Evolutionary conservation across 768 basidiomycete genomes (phyloP).

Genomic region (Boletellus emodensis): DNA sequence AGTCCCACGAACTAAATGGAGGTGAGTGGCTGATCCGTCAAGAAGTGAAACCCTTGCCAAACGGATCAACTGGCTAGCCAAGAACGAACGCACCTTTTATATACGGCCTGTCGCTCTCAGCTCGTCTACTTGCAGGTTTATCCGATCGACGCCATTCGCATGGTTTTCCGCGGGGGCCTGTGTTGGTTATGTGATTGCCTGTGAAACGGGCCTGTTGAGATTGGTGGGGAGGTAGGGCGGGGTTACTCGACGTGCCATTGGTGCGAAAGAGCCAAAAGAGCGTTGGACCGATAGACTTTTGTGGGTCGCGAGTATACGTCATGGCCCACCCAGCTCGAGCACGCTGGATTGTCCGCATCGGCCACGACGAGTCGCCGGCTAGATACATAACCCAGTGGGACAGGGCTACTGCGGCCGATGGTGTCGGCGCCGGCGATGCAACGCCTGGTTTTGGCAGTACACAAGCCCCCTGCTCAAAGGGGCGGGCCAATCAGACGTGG

Average conservation of each 20-base stretch:
- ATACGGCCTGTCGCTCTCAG: neutral
- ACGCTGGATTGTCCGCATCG: no score
- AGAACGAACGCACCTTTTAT: neutral
- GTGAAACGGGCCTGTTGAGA: neutral
- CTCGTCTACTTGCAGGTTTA: no score
- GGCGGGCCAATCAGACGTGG: no score
- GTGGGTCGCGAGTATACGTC: slow-evolving; percentile 6
- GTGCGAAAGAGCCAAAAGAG: neutral
- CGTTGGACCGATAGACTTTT: slow-evolving; percentile 5
- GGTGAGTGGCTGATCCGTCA: neutral
- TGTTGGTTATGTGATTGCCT: slow-evolving; percentile 9
- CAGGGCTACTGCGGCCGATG: slow-evolving; percentile 11
- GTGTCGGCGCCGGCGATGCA: slow-evolving; percentile 7
- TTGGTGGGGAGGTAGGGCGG: slow-evolving; percentile 9
- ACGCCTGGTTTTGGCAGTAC: slow-evolving; percentile 4
- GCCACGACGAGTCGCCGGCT: slow-evolving; percentile 1
- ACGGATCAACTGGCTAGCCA: neutral
- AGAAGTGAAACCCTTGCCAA: neutral
- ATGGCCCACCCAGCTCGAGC: no score
- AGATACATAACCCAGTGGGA: no score
- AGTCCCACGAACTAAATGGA: no score
- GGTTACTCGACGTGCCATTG: neutral
- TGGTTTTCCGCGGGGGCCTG: neutral
- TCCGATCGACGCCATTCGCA: no score
- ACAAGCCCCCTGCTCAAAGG: neutral